These are phyloP conservation scores for Microstroma glucosiphilum DNA, from an alignment of 1,284 basidiomycete species.

Conservation along the genomic window DNA sequence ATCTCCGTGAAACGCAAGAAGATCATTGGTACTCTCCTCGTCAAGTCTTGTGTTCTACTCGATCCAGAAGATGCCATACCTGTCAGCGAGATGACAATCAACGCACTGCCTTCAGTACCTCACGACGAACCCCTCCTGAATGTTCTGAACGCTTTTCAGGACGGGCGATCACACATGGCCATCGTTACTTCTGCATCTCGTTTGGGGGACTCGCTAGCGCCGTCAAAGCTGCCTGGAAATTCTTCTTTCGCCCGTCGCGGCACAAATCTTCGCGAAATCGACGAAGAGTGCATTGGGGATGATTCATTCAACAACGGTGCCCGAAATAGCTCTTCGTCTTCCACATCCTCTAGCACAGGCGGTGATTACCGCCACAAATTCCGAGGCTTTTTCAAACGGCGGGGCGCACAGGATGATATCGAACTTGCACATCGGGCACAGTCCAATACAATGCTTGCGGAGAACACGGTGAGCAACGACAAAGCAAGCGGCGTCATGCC, in stretches of 20 bases:
- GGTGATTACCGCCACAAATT: slow-evolving; percentile 14
- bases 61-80: slow-evolving; percentile 65
- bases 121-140: slow-evolving; percentile 77
- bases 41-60: slow-evolving; percentile 78
- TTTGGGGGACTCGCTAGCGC: slow-evolving; percentile 51
- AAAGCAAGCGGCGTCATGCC: slow-evolving; percentile 53
- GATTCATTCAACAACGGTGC: neutral
- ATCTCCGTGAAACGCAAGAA: slow-evolving; percentile 57
- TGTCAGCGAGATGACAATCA: slow-evolving; percentile 52
- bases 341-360: neutral
- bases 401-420: slow-evolving; percentile 58
- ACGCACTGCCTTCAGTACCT: slow-evolving; percentile 77
- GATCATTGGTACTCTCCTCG: slow-evolving; percentile 72
- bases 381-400: slow-evolving; percentile 11
- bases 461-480: slow-evolving; percentile 22
- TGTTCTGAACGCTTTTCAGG: slow-evolving; percentile 83
- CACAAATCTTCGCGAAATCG: slow-evolving; percentile 29
- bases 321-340: slow-evolving; percentile 3
- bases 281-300: slow-evolving; percentile 36
- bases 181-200: slow-evolving; percentile 60
- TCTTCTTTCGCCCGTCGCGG: slow-evolving; percentile 14
- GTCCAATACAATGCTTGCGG: slow-evolving; percentile 17
- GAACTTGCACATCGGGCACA: slow-evolving; percentile 62
- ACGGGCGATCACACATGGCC: slow-evolving; percentile 84
- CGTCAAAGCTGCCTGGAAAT: slow-evolving; percentile 14